Percentiles rank a stretch among this genome's conserved stretches.
Conservation (phyloP, 257 asterid species). For the Plectranthus barbatus region DNA sequence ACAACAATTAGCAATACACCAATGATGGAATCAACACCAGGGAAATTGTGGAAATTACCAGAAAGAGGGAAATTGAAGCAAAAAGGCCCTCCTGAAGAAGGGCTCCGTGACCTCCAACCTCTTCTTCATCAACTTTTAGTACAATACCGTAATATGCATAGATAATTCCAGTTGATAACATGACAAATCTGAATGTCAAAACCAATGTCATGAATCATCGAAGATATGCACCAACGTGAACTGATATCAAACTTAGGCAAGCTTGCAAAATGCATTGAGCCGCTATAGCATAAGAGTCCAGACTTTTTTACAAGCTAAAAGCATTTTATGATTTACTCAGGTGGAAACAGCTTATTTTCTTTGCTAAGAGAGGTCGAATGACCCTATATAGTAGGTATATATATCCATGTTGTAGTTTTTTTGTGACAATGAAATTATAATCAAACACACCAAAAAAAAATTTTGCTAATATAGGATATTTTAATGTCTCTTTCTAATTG, state of each 20-base stretch:
- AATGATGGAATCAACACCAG: neutral
- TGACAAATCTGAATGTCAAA: slow-evolving; percentile 48
- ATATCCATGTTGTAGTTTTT: neutral
- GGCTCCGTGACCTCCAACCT: slow-evolving; percentile 87
- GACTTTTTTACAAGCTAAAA: neutral
- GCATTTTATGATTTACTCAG: neutral
- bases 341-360: neutral
- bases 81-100: slow-evolving; percentile 96
- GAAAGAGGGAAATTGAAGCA: slow-evolving; percentile 80
- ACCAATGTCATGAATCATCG: slow-evolving; percentile 1
- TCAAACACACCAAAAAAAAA: too few species aligned
- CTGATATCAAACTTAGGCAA: neutral
- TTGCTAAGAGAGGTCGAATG: too few species aligned
- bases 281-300: too few species aligned
- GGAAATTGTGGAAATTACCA: slow-evolving; percentile 36
- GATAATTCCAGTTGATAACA: slow-evolving; percentile 64
- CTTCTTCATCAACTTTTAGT: slow-evolving; percentile 88
- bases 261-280: too few species aligned
- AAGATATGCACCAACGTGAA: neutral
- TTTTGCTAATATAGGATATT: too few species aligned
- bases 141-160: slow-evolving; percentile 71
- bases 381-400: too few species aligned
- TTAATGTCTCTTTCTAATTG: too few species aligned
- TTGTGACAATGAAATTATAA: too few species aligned
- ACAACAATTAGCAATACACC: neutral